Evolutionary conservation across 805 yeast species (phyloP).

Genomic region (Spathaspora arborariae): DNA sequence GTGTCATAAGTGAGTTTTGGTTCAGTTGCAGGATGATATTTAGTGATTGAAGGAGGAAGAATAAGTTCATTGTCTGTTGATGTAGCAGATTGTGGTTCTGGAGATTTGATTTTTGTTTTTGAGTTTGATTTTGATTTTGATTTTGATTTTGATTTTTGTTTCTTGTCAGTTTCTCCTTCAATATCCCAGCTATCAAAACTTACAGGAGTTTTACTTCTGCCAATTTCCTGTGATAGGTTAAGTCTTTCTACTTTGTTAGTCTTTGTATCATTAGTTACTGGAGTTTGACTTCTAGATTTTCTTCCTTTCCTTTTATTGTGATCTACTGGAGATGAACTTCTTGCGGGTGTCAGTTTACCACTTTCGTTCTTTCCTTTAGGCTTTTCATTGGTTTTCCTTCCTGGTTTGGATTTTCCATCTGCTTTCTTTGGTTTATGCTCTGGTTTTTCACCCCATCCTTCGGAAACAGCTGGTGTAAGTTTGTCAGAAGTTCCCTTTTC

Average conservation of each 20-base stretch:
- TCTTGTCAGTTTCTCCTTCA: background rate
- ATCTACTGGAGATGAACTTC: background rate
- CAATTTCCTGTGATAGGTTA: too few species aligned
- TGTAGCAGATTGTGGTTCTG: background rate
- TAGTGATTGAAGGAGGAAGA: slow-evolving; percentile 25
- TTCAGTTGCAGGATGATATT: slow-evolving; percentile 26
- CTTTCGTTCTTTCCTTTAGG: background rate
- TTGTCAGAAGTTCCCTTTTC: too few species aligned
- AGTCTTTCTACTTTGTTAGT: background rate
- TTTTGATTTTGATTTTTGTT: background rate
- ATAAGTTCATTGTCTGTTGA: slow-evolving; percentile 5
- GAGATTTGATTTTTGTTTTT: background rate
- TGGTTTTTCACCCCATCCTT: background rate
- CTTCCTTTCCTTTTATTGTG: background rate
- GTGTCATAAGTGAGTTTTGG: slow-evolving; percentile 48
- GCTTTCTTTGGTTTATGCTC: background rate
- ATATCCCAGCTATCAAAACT: background rate
- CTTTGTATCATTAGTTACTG: background rate
- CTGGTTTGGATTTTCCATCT: background rate
- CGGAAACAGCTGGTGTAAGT: too few species aligned
- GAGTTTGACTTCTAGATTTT: background rate
- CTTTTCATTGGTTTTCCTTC: background rate
- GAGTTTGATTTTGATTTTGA: background rate
- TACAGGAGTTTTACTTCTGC: background rate
- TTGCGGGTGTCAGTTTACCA: background rate